Conservation (phyloP, 2,329 filamentous ascomycete genomes). For the Plenodomus tracheiphilus region DNA sequence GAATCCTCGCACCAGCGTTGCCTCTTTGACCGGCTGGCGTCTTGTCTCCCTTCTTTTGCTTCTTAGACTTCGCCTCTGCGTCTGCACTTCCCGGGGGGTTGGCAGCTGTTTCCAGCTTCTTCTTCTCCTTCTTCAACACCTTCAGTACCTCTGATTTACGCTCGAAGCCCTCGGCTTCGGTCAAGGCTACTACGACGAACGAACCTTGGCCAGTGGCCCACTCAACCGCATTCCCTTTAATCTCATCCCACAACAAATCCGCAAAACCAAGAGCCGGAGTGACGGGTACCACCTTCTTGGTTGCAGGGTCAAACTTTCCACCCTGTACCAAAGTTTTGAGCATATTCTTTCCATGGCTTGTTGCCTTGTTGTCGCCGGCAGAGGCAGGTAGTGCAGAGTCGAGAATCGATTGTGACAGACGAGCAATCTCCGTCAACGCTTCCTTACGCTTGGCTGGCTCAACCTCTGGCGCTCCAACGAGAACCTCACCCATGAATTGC, state of each 20-base stretch:
- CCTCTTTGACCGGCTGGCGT: conserved; percentile 41
- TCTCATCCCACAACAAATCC: conserved; percentile 76
- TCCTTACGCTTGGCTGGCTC: conserved; percentile 58
- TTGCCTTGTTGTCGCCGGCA: conserved; percentile 49
- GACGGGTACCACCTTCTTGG: conserved; percentile 69
- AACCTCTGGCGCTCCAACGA: conserved; percentile 76
- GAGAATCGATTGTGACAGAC: conserved; percentile 42
- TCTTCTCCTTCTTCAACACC: conserved; percentile 72
- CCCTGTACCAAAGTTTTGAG: conserved; percentile 90
- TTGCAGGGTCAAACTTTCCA: conserved; percentile 77
- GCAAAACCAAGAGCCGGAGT: conserved; percentile 81
- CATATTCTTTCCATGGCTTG: conserved; percentile 74
- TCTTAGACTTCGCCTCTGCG: conserved; percentile 35
- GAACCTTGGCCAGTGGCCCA: conserved; percentile 89
- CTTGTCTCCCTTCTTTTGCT: conserved; percentile 46
- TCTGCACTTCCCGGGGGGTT: conserved; percentile 48
- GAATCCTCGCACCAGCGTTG: conserved; percentile 53
- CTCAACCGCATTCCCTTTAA: conserved; percentile 71
- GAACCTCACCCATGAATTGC: conserved; percentile 80
- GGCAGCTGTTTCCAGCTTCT: conserved; percentile 69
- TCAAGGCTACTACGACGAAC: conserved; percentile 80
- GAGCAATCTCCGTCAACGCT: conserved; percentile 69
- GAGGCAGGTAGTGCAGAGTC: conserved; percentile 40
- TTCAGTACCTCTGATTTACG: conserved; percentile 68
- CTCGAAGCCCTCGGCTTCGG: conserved; percentile 73